Conservation (phyloP, 148 eudicot species). For the Cornus florida region DNA sequence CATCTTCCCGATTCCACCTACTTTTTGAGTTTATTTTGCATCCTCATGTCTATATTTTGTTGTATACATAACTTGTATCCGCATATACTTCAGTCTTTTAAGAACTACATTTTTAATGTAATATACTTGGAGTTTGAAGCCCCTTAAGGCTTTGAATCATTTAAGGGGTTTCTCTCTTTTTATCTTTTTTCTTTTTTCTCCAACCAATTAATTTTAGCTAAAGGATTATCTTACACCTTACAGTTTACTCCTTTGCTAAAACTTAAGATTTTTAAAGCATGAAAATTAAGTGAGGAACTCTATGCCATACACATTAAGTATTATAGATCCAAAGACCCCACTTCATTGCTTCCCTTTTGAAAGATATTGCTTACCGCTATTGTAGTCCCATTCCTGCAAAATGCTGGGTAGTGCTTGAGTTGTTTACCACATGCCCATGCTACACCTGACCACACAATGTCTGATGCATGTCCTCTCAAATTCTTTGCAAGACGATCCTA, state of each 20-base stretch:
- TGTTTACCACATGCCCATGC: conserved; percentile 90
- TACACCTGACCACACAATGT: conserved; percentile 78
- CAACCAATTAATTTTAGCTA: background rate
- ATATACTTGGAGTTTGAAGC: background rate
- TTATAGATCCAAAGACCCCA: too few species aligned
- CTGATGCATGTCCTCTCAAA: conserved; percentile 54
- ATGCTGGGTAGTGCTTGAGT: conserved; percentile 79
- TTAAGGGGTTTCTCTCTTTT: background rate
- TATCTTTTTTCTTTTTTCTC: background rate
- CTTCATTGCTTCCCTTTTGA: background rate
- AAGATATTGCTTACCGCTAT: conserved; percentile 58
- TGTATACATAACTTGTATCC: too few species aligned
- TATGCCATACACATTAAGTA: too few species aligned
- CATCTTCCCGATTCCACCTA: too few species aligned
- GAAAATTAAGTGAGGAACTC: too few species aligned
- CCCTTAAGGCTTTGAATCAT: conserved; percentile 3
- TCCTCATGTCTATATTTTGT: too few species aligned
- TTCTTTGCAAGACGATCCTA: conserved; percentile 64
- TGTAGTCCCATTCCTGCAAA: conserved; percentile 77
- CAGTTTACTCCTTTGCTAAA: background rate
- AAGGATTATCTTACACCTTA: background rate
- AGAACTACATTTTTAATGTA: background rate
- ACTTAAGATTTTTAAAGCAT: background rate
- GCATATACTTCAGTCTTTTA: too few species aligned
- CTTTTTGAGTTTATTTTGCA: too few species aligned